Percentiles rank a stretch among this genome's conserved stretches.
Conservation (phyloP, 805 yeast species). For the Candida awuae region DNA sequence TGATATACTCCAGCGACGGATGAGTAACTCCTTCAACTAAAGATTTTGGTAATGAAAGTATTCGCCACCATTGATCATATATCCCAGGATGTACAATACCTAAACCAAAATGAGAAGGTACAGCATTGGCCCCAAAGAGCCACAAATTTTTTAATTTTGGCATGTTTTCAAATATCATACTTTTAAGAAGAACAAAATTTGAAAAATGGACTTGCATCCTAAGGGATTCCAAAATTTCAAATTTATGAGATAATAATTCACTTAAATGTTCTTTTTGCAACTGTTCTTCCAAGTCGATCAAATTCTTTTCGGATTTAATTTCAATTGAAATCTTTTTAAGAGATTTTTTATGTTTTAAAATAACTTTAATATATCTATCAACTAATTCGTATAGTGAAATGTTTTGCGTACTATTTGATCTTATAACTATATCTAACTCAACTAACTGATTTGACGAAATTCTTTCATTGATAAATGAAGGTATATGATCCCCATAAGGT, state of each 20-base stretch:
- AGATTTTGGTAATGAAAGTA: conserved; percentile 43
- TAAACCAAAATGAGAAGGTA: conserved; percentile 48
- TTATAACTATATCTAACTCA: conserved; percentile 19
- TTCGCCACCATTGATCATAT: conserved; percentile 49
- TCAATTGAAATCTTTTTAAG: conserved; percentile 22
- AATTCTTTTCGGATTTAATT: conserved; percentile 17
- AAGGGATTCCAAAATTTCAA: conserved; percentile 29
- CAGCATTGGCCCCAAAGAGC: conserved; percentile 42
- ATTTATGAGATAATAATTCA: conserved; percentile 9
- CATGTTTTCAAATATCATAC: conserved; percentile 23
- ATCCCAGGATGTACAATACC: conserved; percentile 47
- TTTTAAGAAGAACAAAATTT: conserved; percentile 24
- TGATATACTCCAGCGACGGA: conserved; percentile 32
- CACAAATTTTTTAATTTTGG: conserved; percentile 31
- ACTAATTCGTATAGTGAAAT: conserved; percentile 14
- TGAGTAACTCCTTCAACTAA: conserved; percentile 20
- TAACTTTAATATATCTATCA: conserved; percentile 13
- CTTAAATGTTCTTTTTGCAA: conserved; percentile 15
- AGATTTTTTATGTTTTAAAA: conserved; percentile 12
- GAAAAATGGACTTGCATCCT: conserved; percentile 33
- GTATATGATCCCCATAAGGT: conserved; percentile 15
- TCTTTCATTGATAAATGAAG: conserved; percentile 12
- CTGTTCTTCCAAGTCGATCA: conserved; percentile 16
- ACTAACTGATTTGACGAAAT: conserved; percentile 14
- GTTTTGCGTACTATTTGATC: conserved; percentile 17